Base-by-base conservation (phyloP, 257 asterid species). In the Agastache rugosa region DNA sequence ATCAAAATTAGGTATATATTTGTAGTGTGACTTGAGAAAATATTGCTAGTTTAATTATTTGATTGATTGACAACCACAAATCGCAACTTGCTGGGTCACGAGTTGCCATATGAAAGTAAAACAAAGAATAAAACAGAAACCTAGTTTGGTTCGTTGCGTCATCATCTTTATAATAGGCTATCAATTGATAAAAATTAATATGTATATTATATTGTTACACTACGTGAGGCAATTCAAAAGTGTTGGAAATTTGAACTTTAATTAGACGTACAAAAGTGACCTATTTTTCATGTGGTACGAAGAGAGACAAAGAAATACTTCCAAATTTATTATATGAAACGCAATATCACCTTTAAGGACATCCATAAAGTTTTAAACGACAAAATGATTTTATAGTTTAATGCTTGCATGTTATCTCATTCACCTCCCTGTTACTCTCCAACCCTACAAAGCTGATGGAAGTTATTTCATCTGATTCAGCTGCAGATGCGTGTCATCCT, bases 81-180 rank as follows among this genome's bases (percentile, higher is more conserved):
- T 51, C 15, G 56, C 77, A 50, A 77, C 31, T 70, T 77, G 77
- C 67, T 4, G 37, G 37, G 76, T 76, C 80, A 76, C 76, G 80
- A 76, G 80, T 9, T 61, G 72, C 71, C n/a, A 11, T 45, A 44
- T 12, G 66, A 35, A n/a, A 66, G 14, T 69, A 51, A 77, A 63
- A 62, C 76, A 69, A 62, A 44, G 16, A 39, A 50, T 50, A 71
- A 23, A 70, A 69, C 64, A 48, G 35, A 76, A 9, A 39, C 44
- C 44, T 25, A 6, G 41, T 2, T 23, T 34, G 27, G 35, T 31
- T 60, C 34, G 12, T 60, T 69, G 35, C 63, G 19, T 53, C 66
- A 37, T 23, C 61, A 8, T 23, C 3, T 17, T 25, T 16, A 59
- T 29, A 9, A 6, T n/a, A 23, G 37, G 37, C 11, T 68, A 67